A percentile compares a stretch with the other conserved stretches of the same genome.
Conservation (phyloP, 768 basidiomycete species). For the Amanita jacksonii region DNA sequence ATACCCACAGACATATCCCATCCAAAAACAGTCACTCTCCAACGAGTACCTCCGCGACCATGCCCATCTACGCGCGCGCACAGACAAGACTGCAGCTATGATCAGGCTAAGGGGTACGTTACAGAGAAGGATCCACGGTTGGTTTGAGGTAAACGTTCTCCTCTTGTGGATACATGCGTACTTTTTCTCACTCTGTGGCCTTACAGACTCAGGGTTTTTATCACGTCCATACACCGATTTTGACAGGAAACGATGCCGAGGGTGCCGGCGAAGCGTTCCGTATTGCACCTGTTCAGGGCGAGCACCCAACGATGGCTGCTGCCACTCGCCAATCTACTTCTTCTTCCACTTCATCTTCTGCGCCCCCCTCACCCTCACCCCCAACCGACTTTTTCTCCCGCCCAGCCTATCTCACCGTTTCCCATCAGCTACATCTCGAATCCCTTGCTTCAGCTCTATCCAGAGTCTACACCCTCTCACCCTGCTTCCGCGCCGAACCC, state of each 20-base stretch:
- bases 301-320: slow-evolving; percentile 18
- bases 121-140: slow-evolving; percentile 46
- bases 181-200: background rate
- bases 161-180: background rate
- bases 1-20: slow-evolving; percentile 65
- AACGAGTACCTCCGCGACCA: slow-evolving; percentile 77
- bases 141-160: slow-evolving; percentile 53
- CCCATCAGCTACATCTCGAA: slow-evolving; percentile 93
- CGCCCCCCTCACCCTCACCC: slow-evolving; percentile 10
- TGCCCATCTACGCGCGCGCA: slow-evolving; percentile 81
- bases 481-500: slow-evolving; percentile 90
- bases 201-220: slow-evolving; percentile 66
- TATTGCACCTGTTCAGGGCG: slow-evolving; percentile 33
- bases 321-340: slow-evolving; percentile 2
- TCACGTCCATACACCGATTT: slow-evolving; percentile 75
- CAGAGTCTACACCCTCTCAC: slow-evolving; percentile 86
- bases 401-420: slow-evolving; percentile 84
- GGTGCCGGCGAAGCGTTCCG: slow-evolving; percentile 91
- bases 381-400: slow-evolving; percentile 59
- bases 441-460: slow-evolving; percentile 68
- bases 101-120: slow-evolving; percentile 61
- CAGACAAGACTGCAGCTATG: slow-evolving; percentile 60
- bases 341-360: slow-evolving; percentile 10
- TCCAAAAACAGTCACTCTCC: slow-evolving; percentile 82
- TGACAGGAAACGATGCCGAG: slow-evolving; percentile 91